Evolutionary conservation across 1,139 yeast species (phyloP), one percentile per base, ranked within the genome.

Genomic region (Debaryomyces sp.): DNA sequence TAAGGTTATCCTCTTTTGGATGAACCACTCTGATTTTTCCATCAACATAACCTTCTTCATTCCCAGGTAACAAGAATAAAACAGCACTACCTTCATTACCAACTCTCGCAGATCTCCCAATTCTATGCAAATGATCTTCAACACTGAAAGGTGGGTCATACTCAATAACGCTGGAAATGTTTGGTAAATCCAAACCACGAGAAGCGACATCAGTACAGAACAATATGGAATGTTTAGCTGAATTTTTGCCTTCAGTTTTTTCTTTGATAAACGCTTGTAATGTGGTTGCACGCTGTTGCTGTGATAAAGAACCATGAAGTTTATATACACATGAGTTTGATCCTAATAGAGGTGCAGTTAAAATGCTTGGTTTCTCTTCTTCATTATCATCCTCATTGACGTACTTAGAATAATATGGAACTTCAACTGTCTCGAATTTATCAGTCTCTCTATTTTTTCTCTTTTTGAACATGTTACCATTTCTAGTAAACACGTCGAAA

Each of bases 241-340:
- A 41, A 18, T 24, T 13, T 17, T 15, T 36, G 3, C 15, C 24
- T 7, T 52, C 54, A 10, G 51, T 51, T 18, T 61, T 60, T 29
- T 51, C 64, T 32, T 68, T 68, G n/a, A 87, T 67, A 62, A 89
- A 91, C 38, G 82, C 80, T 37, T 78, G 78, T 48, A 94, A 74
- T 0, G 97, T 91, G 1, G 88, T 71, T 0, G 95, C 82, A 70
- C 99, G 86, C 29, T 81, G 76, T 54, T 83, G 91, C 63, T 94
- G 99, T 1, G 89, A 77, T 55, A 94, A 73, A 0, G 96, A 89
- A 42, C 99, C 99, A 65, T 95, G 99, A 9, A 94, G 77, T 56
- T 89, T 89, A 69, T 81, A 89, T n/a, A 87, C 72, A 1, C 80
- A 70, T 1, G 85, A 75, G 33, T 67, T 61, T 29, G 73, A 62